Percentiles rank a stretch among this genome's conserved stretches.
These are phyloP conservation scores for Cystobasidiopsis lactophilus DNA, from an alignment of 768 basidiomycete genomes.

Conservation along the genomic window DNA sequence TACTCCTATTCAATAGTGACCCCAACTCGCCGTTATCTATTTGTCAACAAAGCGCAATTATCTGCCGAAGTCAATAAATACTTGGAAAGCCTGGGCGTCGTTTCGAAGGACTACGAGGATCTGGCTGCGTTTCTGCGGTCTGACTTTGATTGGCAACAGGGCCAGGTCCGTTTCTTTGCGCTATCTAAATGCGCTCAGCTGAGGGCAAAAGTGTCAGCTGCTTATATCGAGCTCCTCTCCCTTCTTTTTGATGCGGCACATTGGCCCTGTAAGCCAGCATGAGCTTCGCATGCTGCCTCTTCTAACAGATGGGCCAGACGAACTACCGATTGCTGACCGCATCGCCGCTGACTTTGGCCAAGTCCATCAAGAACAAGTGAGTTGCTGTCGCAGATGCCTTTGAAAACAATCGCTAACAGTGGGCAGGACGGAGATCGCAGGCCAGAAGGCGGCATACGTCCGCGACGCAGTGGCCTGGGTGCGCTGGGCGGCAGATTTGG, in stretches of 20 bases:
- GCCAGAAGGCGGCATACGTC: slow-evolving; percentile 59
- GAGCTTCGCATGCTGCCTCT: too few species aligned
- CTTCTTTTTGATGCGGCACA: too few species aligned
- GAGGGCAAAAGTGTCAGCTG: too few species aligned
- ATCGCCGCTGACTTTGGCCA: slow-evolving; percentile 26
- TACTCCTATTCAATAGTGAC: slow-evolving; percentile 67
- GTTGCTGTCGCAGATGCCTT: too few species aligned
- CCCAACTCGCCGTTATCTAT: slow-evolving; percentile 35
- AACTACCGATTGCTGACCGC: too few species aligned
- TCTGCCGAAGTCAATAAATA: slow-evolving; percentile 31
- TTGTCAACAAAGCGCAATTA: slow-evolving; percentile 50
- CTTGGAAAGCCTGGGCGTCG: not conserved
- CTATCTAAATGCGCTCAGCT: too few species aligned
- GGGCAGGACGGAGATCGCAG: slow-evolving; percentile 33
- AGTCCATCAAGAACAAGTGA: slow-evolving; percentile 67
- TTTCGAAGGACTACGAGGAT: not conserved
- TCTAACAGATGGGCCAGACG: too few species aligned
- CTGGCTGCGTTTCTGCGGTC: not conserved
- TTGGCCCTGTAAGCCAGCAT: too few species aligned
- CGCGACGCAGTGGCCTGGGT: slow-evolving; percentile 59
- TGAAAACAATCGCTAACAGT: not conserved
- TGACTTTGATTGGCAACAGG: too few species aligned
- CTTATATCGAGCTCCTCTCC: too few species aligned
- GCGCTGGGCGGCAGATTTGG: slow-evolving; percentile 72
- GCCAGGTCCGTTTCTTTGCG: too few species aligned